Percentiles rank a stretch among this genome's conserved stretches.
phyloP scores from a whole-genome alignment of 2,329 filamentous ascomycete genomes.

The Paraconiothyrium sp. region DNA sequence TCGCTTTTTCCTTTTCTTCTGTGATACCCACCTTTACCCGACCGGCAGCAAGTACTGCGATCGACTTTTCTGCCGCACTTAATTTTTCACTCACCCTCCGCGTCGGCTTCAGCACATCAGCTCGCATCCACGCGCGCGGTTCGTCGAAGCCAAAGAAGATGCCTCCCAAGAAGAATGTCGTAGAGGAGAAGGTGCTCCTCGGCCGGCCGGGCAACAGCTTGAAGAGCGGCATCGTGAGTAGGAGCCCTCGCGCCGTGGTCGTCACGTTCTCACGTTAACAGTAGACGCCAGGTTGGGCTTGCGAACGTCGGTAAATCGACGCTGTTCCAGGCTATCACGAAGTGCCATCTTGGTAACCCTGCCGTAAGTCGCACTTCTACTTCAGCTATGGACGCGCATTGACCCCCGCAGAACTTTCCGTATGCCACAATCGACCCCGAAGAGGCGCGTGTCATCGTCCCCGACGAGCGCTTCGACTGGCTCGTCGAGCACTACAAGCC shows the following conservation, averaged over 20 bases:
- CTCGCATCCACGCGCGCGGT: constrained; percentile 65
- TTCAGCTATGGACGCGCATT: constrained; percentile 18
- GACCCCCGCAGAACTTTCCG: constrained; percentile 81
- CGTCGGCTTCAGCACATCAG: constrained; percentile 53
- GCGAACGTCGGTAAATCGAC: constrained; percentile 99
- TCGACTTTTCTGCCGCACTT: constrained; percentile 49
- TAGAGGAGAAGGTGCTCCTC: constrained; percentile 95
- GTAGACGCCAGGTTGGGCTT: constrained; percentile 80
- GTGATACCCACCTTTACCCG: constrained; percentile 62
- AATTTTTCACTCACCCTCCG: constrained; percentile 50
- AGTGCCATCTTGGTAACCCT: constrained; percentile 95
- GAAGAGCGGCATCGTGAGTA: constrained; percentile 98
- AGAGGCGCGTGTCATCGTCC: constrained; percentile 96
- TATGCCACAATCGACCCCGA: constrained; percentile 99
- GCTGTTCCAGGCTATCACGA: constrained; percentile 99
- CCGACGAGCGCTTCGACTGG: constrained; percentile 96
- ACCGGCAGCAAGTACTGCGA: constrained; percentile 60
- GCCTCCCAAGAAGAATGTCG: constrained; percentile 91
- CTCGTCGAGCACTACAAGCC: constrained; percentile 96
- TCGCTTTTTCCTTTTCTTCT: constrained; percentile 59
- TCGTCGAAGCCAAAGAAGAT: constrained; percentile 73
- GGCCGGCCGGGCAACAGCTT: constrained; percentile 96
- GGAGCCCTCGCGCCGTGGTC: constrained; percentile 54
- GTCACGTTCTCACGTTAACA: constrained; percentile 54
- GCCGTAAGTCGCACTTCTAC: constrained; percentile 69